These are phyloP conservation scores for Calocera cornea DNA, from an alignment of 768 basidiomycete genomes.

Conservation along the genomic window DNA sequence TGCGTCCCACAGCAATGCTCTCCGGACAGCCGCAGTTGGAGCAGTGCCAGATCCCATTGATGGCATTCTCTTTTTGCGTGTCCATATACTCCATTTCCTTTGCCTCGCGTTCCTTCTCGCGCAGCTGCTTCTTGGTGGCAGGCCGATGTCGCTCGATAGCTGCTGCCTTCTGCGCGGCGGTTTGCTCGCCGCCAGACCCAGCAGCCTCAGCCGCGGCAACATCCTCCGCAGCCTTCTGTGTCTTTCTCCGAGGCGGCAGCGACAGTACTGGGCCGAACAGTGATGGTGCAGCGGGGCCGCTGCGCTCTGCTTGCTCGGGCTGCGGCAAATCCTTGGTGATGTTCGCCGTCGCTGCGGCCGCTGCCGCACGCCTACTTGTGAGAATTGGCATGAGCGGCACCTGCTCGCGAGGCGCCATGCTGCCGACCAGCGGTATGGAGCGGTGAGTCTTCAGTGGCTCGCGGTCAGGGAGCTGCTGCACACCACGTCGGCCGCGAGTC, in stretches of 20 bases:
- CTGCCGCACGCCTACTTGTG: neutral
- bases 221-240: neutral
- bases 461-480: slow-evolving; percentile 70
- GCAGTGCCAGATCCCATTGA: slow-evolving; percentile 86
- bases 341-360: neutral
- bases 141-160: neutral
- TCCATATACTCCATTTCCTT: slow-evolving; percentile 74
- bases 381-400: slow-evolving; percentile 3
- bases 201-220: neutral
- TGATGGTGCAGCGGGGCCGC: slow-evolving; percentile 12
- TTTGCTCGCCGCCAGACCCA: neutral
- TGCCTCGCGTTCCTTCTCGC: slow-evolving; percentile 67
- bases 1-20: slow-evolving; percentile 64
- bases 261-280: neutral
- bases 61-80: slow-evolving; percentile 66
- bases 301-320: slow-evolving; percentile 9
- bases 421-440: slow-evolving; percentile 55
- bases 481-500: slow-evolving; percentile 64
- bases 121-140: slow-evolving; percentile 48
- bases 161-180: neutral
- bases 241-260: neutral
- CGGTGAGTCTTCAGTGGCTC: slow-evolving; percentile 86
- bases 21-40: slow-evolving; percentile 90
- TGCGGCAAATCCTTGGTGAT: slow-evolving; percentile 9
- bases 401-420: slow-evolving; percentile 40